These are phyloP conservation scores for Plasmodium fragile DNA, from an alignment of 169 alveolate species.

Conservation along the genomic window DNA sequence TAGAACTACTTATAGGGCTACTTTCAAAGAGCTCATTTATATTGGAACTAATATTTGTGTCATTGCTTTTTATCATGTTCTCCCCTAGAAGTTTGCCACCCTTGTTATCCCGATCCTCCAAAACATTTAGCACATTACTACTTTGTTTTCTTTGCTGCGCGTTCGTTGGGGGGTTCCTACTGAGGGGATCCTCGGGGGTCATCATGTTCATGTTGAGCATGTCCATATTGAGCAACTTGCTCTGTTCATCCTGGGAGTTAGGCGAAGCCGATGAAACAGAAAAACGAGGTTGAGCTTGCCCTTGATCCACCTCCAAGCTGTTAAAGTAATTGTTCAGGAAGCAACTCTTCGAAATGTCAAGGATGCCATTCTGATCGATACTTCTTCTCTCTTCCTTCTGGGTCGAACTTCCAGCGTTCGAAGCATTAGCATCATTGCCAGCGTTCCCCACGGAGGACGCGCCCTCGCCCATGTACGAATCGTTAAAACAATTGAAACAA, in stretches of 20 bases:
- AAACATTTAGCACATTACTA: neutral
- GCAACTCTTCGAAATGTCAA: slow-evolving; percentile 54
- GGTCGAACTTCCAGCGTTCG: neutral
- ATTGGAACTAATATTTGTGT: slow-evolving; percentile 19
- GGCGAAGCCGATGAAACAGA: neutral
- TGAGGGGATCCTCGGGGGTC: neutral
- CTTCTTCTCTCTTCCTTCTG: neutral
- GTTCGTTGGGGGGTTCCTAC: neutral
- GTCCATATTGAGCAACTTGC: neutral
- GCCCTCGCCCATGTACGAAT: slow-evolving; percentile 6
- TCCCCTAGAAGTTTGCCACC: neutral
- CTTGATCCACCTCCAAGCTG: slow-evolving; percentile 13
- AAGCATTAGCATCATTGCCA: neutral
- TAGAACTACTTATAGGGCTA: neutral
- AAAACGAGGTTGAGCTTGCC: neutral
- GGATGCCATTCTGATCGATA: neutral
- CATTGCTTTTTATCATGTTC: neutral
- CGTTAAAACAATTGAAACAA: slow-evolving; percentile 13
- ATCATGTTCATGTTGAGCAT: neutral
- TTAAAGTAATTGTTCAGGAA: slow-evolving; percentile 57
- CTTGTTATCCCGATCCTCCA: neutral
- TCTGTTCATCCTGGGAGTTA: neutral
- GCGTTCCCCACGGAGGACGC: neutral
- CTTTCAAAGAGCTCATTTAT: slow-evolving; percentile 24
- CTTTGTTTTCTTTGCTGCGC: neutral